These are phyloP conservation scores for Blastocladiella britannica DNA, from an alignment of 192 early-diverging fungal genomes.

Conservation along the genomic window DNA sequence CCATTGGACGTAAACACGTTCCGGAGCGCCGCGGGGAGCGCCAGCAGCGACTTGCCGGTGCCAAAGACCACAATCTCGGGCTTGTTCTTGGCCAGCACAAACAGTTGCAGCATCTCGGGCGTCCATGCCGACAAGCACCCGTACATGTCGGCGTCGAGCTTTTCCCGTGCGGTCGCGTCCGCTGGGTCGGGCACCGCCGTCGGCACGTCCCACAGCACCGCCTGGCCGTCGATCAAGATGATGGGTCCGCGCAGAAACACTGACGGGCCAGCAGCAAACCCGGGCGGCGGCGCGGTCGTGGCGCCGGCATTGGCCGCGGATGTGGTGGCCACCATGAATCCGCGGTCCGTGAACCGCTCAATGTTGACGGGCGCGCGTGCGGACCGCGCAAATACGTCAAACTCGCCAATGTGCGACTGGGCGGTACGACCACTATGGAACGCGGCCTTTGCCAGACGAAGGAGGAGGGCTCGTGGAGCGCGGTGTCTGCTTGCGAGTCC, in stretches of 20 bases:
- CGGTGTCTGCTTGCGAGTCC: too few relatives aligned
- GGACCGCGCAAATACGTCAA: not conserved
- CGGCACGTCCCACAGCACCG: not conserved
- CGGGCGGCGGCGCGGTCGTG: too few relatives aligned
- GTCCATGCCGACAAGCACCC: not conserved
- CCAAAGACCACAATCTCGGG: not conserved
- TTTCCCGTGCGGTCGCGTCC: too few relatives aligned
- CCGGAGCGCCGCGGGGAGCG: not conserved
- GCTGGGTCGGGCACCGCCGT: not conserved
- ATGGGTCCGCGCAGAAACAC: not conserved
- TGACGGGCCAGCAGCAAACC: not conserved
- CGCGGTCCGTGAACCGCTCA: not conserved
- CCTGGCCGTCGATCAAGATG: not conserved
- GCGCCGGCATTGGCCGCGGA: too few relatives aligned
- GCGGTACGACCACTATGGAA: too few relatives aligned
- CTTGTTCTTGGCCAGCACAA: not conserved
- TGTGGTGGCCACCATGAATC: not conserved
- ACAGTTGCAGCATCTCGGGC: not conserved
- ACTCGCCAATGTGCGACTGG: not conserved
- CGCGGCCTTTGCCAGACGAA: too few relatives aligned
- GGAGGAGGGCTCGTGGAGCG: too few relatives aligned
- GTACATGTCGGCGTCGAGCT: not conserved
- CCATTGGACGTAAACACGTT: not conserved
- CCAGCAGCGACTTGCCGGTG: not conserved
- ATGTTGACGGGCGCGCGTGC: not conserved